These are phyloP conservation scores for Verticillium longisporum DNA, from an alignment of 2,329 filamentous ascomycete species.

Conservation along the genomic window DNA sequence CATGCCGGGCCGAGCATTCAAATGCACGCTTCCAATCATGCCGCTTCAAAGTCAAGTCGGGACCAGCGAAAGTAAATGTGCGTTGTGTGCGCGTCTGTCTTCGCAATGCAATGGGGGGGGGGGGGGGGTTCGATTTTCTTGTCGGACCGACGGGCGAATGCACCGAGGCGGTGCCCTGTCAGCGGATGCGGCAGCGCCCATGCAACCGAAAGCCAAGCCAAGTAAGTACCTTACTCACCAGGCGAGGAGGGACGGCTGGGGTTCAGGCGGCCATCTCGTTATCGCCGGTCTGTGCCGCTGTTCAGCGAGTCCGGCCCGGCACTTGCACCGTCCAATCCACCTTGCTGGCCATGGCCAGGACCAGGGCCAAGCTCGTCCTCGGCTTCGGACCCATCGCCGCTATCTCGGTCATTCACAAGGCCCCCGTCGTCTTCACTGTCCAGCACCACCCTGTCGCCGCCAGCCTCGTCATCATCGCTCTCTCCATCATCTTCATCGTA, in stretches of 20 bases:
- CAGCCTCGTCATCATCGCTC: conserved; percentile 17
- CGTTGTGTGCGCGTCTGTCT: background rate
- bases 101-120: background rate
- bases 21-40: background rate
- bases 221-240: background rate
- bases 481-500: conserved; percentile 32
- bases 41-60: background rate
- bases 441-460: conserved; percentile 9
- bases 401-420: conserved; percentile 10
- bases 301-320: background rate
- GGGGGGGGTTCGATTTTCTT: background rate
- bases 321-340: background rate
- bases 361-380: background rate
- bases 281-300: background rate
- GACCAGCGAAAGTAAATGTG: background rate
- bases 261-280: background rate
- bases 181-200: background rate
- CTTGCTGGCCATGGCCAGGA: background rate
- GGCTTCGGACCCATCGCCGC: conserved; percentile 1
- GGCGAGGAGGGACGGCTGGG: background rate
- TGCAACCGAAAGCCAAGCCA: background rate
- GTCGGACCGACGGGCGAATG: background rate
- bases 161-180: background rate
- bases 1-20: background rate
- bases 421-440: conserved; percentile 9